phyloP scores from a whole-genome alignment of 805 yeast species.

The Candida xyloterini region DNA sequence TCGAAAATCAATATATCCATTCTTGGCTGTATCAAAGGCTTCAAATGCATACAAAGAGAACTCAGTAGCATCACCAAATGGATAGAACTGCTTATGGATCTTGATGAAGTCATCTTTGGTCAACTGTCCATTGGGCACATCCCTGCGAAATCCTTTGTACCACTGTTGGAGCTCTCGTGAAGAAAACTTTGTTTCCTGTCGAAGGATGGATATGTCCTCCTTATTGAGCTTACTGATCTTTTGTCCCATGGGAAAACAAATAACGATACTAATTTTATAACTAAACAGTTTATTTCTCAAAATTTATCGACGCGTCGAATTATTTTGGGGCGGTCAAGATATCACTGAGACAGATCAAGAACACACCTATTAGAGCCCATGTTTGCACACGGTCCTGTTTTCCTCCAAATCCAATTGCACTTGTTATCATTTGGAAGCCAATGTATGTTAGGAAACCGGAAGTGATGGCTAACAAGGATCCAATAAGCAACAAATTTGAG shows the following conservation, averaged over 20 bases:
- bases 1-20: constrained; percentile 83
- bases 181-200: constrained; percentile 86
- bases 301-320: constrained; percentile 6
- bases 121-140: constrained; percentile 88
- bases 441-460: constrained; percentile 83
- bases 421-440: constrained; percentile 80
- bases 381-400: constrained; percentile 53
- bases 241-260: constrained; percentile 69
- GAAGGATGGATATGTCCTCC: constrained; percentile 81
- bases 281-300: background rate
- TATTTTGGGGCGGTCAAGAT: constrained; percentile 28
- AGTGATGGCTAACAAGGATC: constrained; percentile 65
- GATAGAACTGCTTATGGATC: constrained; percentile 94
- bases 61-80: constrained; percentile 94
- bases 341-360: constrained; percentile 49
- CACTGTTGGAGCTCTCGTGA: constrained; percentile 94
- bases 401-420: constrained; percentile 79
- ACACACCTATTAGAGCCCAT: constrained; percentile 62
- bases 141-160: constrained; percentile 94
- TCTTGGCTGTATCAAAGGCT: constrained; percentile 80
- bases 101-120: constrained; percentile 84
- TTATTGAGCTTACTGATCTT: constrained; percentile 89
- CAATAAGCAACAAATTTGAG: constrained; percentile 47
- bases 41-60: constrained; percentile 85
- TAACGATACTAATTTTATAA: background rate